Evolutionary conservation across 2,329 filamentous ascomycete genomes (phyloP), one percentile per base, ranked within the genome.

Genomic region (Hymenoscyphus repandus): DNA sequence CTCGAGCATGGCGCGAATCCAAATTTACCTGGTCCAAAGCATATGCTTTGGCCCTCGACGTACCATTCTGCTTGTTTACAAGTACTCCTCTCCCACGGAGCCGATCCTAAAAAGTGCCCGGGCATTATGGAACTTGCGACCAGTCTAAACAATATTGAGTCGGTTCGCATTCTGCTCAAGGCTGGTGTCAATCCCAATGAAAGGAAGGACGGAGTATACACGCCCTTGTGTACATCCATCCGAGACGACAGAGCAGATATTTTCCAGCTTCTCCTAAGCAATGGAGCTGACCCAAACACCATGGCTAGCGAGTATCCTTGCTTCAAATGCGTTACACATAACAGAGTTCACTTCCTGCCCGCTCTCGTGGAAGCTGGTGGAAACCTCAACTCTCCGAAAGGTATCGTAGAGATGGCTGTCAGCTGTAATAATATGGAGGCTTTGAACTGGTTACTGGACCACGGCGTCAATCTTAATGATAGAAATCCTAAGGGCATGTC

Each of bases 271-370:
- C 73, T 87, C 3, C 69, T 82, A 13, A 68, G 69, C 39, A 71
- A 75, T 31, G 73, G 72, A 6, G 77, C 76, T 6, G 70, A 79
- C 55, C 72, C 77, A 13, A 77, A 80, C 52, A 62, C 74, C 17
- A 74, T 74, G 6, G 80, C 82, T 0, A 75, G 78, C 41, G 83
- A 86, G 61, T 85, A 83, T 59, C 83, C 83, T 0, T 72, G 76
- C 4, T 86, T 82, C 73, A 86, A 86, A 64, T 86, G 82, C 54
- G 75, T 87, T 20, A 85, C 82, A 0, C 83, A 86, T 62, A 75
- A 81, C 62, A 75, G 82, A 20, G 69, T 78, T 0, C 79, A 85
- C 15, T 78, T 80, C 61, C 71, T 87, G 0, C 78, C 80, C 0
- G 69, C 74, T 5, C 71, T 87, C 1, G 69, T 84, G 0, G 74